Percentiles rank a stretch among this genome's conserved stretches.
phyloP scores from a whole-genome alignment of 1,139 yeast genomes.

The Petasospora fabianii region DNA sequence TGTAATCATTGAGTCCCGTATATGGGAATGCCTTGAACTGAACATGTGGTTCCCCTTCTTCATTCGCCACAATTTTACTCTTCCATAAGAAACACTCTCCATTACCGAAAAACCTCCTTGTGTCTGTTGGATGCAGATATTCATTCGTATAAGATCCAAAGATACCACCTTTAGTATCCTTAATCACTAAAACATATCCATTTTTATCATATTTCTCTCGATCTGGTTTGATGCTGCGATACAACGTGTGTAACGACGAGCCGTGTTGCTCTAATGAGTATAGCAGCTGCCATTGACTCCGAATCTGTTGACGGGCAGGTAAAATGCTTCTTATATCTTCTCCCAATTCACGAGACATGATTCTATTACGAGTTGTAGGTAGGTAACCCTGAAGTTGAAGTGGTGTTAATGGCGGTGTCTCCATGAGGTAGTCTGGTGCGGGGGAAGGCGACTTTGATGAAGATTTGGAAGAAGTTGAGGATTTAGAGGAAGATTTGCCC shows the following conservation, averaged over 20 bases:
- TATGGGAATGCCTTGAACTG: slow-evolving; percentile 81
- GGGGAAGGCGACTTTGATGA: slow-evolving; percentile 10
- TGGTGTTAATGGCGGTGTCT: slow-evolving; percentile 42
- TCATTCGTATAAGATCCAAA: slow-evolving; percentile 90
- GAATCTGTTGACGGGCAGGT: slow-evolving; percentile 76
- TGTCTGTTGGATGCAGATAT: slow-evolving; percentile 63
- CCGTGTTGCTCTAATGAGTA: slow-evolving; percentile 93
- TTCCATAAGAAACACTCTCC: slow-evolving; percentile 97
- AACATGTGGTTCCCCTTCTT: slow-evolving; percentile 28
- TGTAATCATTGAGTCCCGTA: slow-evolving; percentile 85
- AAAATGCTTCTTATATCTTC: slow-evolving; percentile 67
- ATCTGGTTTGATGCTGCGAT: slow-evolving; percentile 37
- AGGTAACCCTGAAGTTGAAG: slow-evolving; percentile 54
- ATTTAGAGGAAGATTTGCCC: too few relatives aligned
- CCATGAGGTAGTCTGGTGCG: slow-evolving; percentile 2
- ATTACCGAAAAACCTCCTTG: slow-evolving; percentile 79
- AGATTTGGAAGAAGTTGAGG: not conserved
- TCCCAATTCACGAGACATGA: slow-evolving; percentile 60
- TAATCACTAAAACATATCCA: slow-evolving; percentile 70
- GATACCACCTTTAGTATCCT: slow-evolving; percentile 56
- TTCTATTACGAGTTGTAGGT: slow-evolving; percentile 48
- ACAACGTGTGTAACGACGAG: slow-evolving; percentile 76
- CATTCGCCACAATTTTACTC: slow-evolving; percentile 19
- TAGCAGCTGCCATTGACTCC: slow-evolving; percentile 70
- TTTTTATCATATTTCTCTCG: slow-evolving; percentile 31